Evolutionary conservation across 371 early-diverging fungal species (phyloP).

Genomic region (Mucor sp.): DNA sequence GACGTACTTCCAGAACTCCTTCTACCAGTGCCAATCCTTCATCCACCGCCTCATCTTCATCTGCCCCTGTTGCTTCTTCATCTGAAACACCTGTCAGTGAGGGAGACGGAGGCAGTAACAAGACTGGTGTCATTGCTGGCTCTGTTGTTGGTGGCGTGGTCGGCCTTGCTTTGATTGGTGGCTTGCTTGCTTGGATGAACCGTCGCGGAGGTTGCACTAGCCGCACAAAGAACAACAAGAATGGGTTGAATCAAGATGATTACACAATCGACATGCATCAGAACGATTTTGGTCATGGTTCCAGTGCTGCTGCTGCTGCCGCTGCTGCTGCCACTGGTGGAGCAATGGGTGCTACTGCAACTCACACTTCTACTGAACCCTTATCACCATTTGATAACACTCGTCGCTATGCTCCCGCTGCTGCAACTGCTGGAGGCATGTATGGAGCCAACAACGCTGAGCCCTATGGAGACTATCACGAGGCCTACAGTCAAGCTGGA

Average conservation of each 20-base stretch:
- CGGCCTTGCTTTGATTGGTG: conserved; percentile 23
- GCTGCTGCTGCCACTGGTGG: conserved; percentile 5
- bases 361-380: conserved; percentile 11
- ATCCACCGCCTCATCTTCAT: conserved; percentile 1
- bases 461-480: conserved; percentile 17
- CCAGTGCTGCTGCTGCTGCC: conserved; percentile 1
- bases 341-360: neutral
- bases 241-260: conserved; percentile 14
- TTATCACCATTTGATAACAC: conserved; percentile 24
- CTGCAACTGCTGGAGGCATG: neutral
- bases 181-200: conserved; percentile 23
- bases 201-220: conserved; percentile 38
- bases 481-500: conserved; percentile 20
- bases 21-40: neutral
- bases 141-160: conserved; percentile 43
- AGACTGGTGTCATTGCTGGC: conserved; percentile 38
- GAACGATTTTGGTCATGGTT: conserved; percentile 19
- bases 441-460: conserved; percentile 2
- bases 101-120: neutral
- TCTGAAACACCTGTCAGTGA: neutral
- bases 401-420: conserved; percentile 20
- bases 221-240: conserved; percentile 14
- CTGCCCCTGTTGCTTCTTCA: neutral
- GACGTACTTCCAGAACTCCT: neutral
- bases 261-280: conserved; percentile 31